Base-by-base conservation (phyloP, 1,139 yeast species). In the Candida glucosophila region DNA sequence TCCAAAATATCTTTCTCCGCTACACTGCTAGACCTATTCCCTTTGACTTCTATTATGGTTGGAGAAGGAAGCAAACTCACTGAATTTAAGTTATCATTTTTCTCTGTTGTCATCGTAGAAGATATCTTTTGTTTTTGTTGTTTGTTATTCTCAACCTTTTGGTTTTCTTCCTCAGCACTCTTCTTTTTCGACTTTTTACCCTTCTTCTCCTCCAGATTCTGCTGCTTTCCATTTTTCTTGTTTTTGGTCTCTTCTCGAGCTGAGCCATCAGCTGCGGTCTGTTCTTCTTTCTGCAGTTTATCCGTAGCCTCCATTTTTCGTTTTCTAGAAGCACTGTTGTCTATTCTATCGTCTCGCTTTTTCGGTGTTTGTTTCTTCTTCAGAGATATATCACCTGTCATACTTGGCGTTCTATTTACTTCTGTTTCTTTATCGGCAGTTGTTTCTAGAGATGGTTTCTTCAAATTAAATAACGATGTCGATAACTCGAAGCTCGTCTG, bases 381-480 rank as follows among this genome's bases (percentile, higher is more conserved):
- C 9, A 29, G 37, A 7, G 46, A 37, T n/a, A 29, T 36, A 5
- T 46, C 39, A 18, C 49, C 57, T n/a, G n/a, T n/a, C n/a, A 21
- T 20, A 9, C 29, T 37, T 6, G 46, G 37, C n/a, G 30, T 36
- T 5, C 47, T 39, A 18, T 49, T 56, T 24, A 53, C 56, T 24
- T 58, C 63, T 24, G 54, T 56, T 24, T 58, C 63, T 11, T 44
- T 33, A 34, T 59, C 58, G 29, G 58, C 58, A 18, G 59, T 54
- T 10, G 63, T 54, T 29, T 50, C 55, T 17, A 59, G 58, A 6
- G 64, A 55, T 0, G 67, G 49, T 32, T 52, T 55, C 31, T 51
- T 52, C 20, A 34, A 40, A 7, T 40, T 32, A 1, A 35, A 26
- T 14, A 35, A 32, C 9, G 23, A 18, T 14, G 25, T 18, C 6